These are phyloP conservation scores for Ananas comosus DNA, from an alignment of 176 grass and related monocot species.

Conservation along the genomic window DNA sequence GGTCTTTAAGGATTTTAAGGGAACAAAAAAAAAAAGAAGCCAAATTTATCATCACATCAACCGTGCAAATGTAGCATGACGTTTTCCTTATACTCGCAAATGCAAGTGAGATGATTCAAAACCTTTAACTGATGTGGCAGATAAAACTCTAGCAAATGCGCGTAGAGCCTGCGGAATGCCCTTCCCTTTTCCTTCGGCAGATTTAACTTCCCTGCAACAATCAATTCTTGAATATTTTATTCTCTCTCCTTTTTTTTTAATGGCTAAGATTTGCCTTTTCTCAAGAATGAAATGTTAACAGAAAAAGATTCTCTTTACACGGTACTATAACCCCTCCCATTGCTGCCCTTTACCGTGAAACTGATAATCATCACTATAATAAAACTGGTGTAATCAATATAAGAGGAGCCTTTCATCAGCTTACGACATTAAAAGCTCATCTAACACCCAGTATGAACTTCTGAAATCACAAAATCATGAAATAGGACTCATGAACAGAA, in stretches of 20 bases:
- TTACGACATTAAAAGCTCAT: no score
- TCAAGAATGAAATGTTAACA: no score
- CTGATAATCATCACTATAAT: no score
- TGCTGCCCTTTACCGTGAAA: no score
- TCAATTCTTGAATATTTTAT: not conserved
- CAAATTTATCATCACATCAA: not conserved
- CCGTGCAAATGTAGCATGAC: no score
- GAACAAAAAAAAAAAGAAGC: slow-evolving; percentile 15
- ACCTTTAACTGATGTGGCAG: slow-evolving; percentile 60
- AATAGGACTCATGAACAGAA: not conserved
- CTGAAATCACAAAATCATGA: not conserved
- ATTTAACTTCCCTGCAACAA: slow-evolving; percentile 36
- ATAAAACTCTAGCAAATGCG: slow-evolving; percentile 63
- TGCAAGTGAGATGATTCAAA: not conserved
- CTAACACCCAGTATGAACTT: no score
- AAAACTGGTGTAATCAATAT: no score
- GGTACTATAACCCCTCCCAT: no score
- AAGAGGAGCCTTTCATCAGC: no score
- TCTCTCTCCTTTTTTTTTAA: no score
- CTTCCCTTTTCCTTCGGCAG: slow-evolving; percentile 30
- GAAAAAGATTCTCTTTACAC: no score
- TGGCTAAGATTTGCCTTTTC: no score
- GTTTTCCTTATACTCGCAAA: not conserved
- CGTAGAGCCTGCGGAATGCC: slow-evolving; percentile 55
- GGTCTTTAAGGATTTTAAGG: slow-evolving; percentile 30